Evolutionary conservation across 257 asterid species (phyloP).

Genomic region (Solanum corneliomulleri): DNA sequence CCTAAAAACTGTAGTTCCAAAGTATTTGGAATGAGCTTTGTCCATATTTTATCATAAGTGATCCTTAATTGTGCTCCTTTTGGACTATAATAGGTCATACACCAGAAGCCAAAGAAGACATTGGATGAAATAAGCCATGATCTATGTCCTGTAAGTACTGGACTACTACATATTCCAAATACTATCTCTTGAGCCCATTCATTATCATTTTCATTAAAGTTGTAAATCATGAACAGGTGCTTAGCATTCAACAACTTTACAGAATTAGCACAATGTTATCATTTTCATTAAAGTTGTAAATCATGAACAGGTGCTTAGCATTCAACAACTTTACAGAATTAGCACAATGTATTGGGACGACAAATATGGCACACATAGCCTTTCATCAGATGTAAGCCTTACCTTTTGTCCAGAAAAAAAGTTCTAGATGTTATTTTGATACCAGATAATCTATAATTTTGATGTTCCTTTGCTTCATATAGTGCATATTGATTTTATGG

Average conservation of each 20-base stretch:
- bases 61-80: background rate
- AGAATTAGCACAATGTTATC: slow-evolving; percentile 78
- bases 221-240: slow-evolving; percentile 42
- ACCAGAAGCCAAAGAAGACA: slow-evolving; percentile 95
- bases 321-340: slow-evolving; percentile 97
- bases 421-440: background rate
- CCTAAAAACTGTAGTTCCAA: background rate
- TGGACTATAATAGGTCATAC: slow-evolving; percentile 65
- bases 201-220: background rate
- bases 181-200: background rate
- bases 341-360: slow-evolving; percentile 99
- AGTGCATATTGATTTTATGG: background rate
- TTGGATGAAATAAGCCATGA: slow-evolving; percentile 96
- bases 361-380: slow-evolving; percentile 96
- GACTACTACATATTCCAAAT: background rate
- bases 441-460: background rate
- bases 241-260: slow-evolving; percentile 93
- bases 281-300: background rate
- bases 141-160: slow-evolving; percentile 81
- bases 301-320: slow-evolving; percentile 67
- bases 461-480: background rate
- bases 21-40: background rate
- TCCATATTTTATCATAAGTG: background rate
- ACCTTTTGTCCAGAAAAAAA: background rate
- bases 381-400: slow-evolving; percentile 71